phyloP scores from a whole-genome alignment of 164 flowering plant species.

The Nymphaea colorata region DNA sequence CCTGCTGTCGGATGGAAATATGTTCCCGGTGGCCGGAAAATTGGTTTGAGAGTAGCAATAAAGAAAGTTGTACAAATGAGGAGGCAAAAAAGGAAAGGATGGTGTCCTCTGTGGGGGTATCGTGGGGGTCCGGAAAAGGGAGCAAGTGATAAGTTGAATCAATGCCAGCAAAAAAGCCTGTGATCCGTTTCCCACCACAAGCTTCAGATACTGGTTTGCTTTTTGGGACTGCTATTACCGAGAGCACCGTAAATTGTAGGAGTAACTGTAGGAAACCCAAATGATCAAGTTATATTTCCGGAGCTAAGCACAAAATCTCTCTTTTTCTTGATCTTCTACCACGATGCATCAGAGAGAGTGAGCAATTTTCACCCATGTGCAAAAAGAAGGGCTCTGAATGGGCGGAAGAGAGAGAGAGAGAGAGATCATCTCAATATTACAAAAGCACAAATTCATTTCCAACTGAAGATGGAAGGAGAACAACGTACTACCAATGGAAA shows the following conservation, averaged over 20 bases:
- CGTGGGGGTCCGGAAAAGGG: background rate
- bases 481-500: no score
- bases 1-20: background rate
- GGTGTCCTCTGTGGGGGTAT: background rate
- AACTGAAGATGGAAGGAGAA: no score
- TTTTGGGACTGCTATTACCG: background rate
- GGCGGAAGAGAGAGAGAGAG: no score
- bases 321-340: no score
- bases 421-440: no score
- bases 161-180: background rate
- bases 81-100: background rate
- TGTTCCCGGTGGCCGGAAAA: background rate
- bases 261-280: background rate
- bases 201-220: background rate
- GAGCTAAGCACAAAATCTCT: no score
- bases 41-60: background rate
- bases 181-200: background rate
- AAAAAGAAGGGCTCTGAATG: no score
- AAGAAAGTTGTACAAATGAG: background rate
- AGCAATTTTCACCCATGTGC: no score
- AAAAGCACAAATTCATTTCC: no score
- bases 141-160: background rate
- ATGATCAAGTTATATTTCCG: no score
- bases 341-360: no score
- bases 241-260: background rate